Conservation (phyloP, 441 rosid genomes). For the Eruca vesicaria region DNA sequence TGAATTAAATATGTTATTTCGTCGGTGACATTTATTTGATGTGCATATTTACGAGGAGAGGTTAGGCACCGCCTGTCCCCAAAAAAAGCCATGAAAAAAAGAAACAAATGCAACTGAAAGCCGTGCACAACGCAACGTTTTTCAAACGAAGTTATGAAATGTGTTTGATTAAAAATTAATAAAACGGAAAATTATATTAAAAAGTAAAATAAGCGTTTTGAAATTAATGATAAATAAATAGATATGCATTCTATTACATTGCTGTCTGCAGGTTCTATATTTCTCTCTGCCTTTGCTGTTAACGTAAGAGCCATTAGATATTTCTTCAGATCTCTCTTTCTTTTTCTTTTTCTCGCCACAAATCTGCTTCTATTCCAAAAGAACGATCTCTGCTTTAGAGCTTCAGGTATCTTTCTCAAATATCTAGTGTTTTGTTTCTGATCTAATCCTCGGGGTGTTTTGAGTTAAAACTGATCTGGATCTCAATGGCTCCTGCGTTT, state of each 20-base stretch:
- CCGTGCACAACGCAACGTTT: neutral
- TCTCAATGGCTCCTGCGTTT: neutral
- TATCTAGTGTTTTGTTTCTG: neutral
- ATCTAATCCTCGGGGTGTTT: neutral
- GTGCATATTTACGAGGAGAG: neutral
- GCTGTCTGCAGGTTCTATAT: constrained; percentile 20
- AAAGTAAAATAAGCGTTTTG: constrained; percentile 4
- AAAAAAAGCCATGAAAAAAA: neutral
- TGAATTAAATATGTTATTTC: neutral
- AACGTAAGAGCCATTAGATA: constrained; percentile 18
- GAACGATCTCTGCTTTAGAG: neutral
- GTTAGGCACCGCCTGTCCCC: constrained; percentile 19
- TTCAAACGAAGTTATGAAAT: neutral
- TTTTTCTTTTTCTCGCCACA: neutral
- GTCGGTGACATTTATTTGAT: constrained; percentile 9
- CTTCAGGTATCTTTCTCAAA: constrained; percentile 23
- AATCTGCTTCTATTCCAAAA: neutral
- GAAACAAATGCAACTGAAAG: constrained; percentile 1
- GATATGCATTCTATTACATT: constrained; percentile 4
- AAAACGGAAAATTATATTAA: neutral
- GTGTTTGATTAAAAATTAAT: neutral
- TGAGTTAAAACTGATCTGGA: neutral
- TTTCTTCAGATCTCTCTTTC: constrained; percentile 24
- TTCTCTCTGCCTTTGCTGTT: neutral
- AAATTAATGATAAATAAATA: constrained; percentile 2